phyloP scores from a whole-genome alignment of 192 early-diverging fungal genomes.

The Backusella macrospora region DNA sequence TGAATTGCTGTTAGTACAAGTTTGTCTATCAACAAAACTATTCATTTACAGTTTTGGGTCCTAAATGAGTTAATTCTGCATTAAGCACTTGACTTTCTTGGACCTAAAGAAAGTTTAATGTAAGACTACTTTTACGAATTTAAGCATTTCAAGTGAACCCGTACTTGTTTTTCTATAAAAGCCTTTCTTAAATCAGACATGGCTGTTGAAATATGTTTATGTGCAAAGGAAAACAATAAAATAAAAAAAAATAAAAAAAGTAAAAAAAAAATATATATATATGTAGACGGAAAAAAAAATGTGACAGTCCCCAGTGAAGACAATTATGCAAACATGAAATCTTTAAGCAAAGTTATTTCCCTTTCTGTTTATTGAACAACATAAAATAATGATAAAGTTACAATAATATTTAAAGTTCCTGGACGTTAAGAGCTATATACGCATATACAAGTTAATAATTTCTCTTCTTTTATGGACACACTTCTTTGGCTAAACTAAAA shows the following conservation, averaged over 20 bases:
- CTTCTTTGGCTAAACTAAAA: not conserved
- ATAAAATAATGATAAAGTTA: not conserved
- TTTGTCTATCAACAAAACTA: not conserved
- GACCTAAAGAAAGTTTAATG: not conserved
- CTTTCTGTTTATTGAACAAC: not conserved
- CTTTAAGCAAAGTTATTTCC: slow-evolving; percentile 12
- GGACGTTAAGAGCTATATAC: slow-evolving; percentile 11
- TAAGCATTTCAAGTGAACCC: not conserved
- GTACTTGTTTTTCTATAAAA: slow-evolving; percentile 17
- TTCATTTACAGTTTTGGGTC: slow-evolving; percentile 11
- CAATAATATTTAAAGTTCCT: slow-evolving; percentile 17
- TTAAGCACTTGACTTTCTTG: slow-evolving; percentile 16
- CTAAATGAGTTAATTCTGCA: slow-evolving; percentile 12
- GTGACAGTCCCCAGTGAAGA: not conserved
- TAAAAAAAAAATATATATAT: not conserved
- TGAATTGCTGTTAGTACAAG: not conserved
- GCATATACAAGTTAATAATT: not conserved
- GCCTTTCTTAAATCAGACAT: slow-evolving; percentile 16
- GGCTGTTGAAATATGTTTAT: not conserved
- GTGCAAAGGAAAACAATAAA: not conserved
- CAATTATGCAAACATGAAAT: not conserved
- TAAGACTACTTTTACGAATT: not conserved
- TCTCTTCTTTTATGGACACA: not conserved
- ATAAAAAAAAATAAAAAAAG: not conserved
- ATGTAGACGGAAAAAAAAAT: not conserved